Conservation (phyloP, 2,329 filamentous ascomycete genomes). For the Ceratocystiopsis sp. region DNA sequence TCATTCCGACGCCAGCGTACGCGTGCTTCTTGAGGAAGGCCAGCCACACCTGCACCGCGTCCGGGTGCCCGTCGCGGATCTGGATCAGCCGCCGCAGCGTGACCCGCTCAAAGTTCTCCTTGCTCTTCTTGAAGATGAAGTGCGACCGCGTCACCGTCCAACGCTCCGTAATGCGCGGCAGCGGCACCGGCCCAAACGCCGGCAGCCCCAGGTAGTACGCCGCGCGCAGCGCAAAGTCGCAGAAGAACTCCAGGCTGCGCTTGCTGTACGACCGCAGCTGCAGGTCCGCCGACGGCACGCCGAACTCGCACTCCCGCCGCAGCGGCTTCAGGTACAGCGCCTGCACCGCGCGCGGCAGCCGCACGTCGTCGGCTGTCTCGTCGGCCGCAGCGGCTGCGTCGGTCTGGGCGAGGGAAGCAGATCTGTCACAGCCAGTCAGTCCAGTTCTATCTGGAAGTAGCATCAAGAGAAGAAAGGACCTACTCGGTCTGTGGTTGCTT, state of each 20-base stretch:
- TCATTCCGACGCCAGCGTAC: constrained; percentile 96
- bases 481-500: background rate
- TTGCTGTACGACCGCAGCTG: constrained; percentile 84
- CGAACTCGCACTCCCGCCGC: constrained; percentile 54
- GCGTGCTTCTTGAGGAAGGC: constrained; percentile 84
- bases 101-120: constrained; percentile 93
- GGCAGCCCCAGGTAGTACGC: constrained; percentile 87
- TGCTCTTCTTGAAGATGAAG: constrained; percentile 93
- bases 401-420: background rate
- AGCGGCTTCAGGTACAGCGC: constrained; percentile 75
- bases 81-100: constrained; percentile 77
- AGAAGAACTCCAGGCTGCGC: constrained; percentile 83
- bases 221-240: constrained; percentile 84
- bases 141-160: constrained; percentile 84
- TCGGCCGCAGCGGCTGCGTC: background rate
- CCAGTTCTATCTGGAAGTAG: background rate
- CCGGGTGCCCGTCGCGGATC: constrained; percentile 79
- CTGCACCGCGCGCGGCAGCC: constrained; percentile 64
- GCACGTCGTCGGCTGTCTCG: constrained; percentile 12
- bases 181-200: constrained; percentile 67
- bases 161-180: constrained; percentile 74
- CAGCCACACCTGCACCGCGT: constrained; percentile 81
- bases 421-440: too few species aligned
- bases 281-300: constrained; percentile 74
- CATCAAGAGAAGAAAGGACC: background rate